Conservation (phyloP, 495 filamentous ascomycete genomes). For the Hypoxylon trugodes region DNA sequence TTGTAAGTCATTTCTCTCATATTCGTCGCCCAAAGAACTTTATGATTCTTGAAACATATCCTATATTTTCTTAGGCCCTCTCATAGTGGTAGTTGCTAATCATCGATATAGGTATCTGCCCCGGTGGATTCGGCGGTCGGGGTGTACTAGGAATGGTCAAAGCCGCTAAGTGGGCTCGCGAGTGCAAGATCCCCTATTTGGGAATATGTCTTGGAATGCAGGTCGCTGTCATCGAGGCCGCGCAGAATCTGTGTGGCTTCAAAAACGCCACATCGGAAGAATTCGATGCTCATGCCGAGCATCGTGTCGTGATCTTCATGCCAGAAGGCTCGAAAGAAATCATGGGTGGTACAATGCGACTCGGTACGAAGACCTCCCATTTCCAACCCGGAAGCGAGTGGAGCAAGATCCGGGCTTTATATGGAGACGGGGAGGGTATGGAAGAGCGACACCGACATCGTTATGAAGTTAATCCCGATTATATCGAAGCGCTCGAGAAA, state of each 20-base stretch:
- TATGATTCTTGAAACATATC: slow-evolving; percentile 6
- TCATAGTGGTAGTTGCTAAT: slow-evolving; percentile 25
- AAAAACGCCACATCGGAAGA: slow-evolving; percentile 71
- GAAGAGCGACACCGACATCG: slow-evolving; percentile 77
- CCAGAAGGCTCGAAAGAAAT: slow-evolving; percentile 71
- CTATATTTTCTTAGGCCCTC: neutral
- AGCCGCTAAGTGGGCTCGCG: slow-evolving; percentile 83
- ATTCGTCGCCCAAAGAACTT: neutral
- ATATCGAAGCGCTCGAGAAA: slow-evolving; percentile 64
- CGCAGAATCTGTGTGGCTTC: slow-evolving; percentile 73
- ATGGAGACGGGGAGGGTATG: slow-evolving; percentile 64
- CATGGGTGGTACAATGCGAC: slow-evolving; percentile 93
- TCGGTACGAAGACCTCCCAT: slow-evolving; percentile 76
- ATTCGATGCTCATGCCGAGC: slow-evolving; percentile 61
- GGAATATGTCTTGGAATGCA: slow-evolving; percentile 97
- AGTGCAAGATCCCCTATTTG: slow-evolving; percentile 81
- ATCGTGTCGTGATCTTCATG: slow-evolving; percentile 86
- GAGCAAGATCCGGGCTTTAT: slow-evolving; percentile 78
- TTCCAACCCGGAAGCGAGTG: slow-evolving; percentile 84
- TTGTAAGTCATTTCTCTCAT: slow-evolving; percentile 13
- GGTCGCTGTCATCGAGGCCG: slow-evolving; percentile 89
- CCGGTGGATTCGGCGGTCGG: slow-evolving; percentile 85
- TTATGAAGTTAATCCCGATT: slow-evolving; percentile 78
- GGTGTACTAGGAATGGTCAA: slow-evolving; percentile 90
- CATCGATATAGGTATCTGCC: slow-evolving; percentile 45